Evolutionary conservation across 2,329 filamentous ascomycete genomes (phyloP), one percentile per base, ranked within the genome.

Genomic region (Paraphaeosphaeria minitans): DNA sequence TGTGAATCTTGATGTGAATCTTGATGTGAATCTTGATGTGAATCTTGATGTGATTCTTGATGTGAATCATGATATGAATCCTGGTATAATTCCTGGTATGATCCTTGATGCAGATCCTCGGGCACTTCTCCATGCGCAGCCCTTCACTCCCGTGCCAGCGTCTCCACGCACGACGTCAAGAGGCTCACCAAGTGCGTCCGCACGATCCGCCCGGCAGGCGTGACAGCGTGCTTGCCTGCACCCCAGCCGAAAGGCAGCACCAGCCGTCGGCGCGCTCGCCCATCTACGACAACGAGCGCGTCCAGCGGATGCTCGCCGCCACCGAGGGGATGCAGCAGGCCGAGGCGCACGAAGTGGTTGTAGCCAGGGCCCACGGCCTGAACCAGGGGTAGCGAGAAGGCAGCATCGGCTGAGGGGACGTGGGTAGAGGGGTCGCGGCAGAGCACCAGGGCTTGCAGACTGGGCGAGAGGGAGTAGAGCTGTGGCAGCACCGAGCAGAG

Each of bases 231-330:
- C 42, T 70, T 69, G 5, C 77, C 77, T 27, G 75, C 77, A 14
- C 79, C 79, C 79, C 79, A 81, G 2, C 79, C 79, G 60, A 81
- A 78, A 1, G 79, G 79, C 49, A 81, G 61, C 13, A 80, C 72
- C 54, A 81, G 65, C 51, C 79, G 72, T 22, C 77, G 68, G 39
- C 73, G 68, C 0, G 73, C 73, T 13, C 65, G 64, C 5, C 60
- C 61, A 59, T 81, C 79, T 3, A 81, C 57, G 1, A 81, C 74
- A 4, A 80, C 78, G n/a, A 81, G 67, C 5, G 79, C 78, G 59
- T 81, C 79, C 12, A 81, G 65, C 1, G 77, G 77, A 22, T 73
- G 68, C 46, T 78, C 76, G 1, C 79, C 79, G 54, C 78, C 79
- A 42, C 79, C 79, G 3, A 81, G 70, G 2, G 79, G 79, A 59